A percentile compares a stretch with the other conserved stretches of the same genome.
Evolutionary conservation across 805 yeast genomes (phyloP).

Genomic region (Ogataea wickerhamii): DNA sequence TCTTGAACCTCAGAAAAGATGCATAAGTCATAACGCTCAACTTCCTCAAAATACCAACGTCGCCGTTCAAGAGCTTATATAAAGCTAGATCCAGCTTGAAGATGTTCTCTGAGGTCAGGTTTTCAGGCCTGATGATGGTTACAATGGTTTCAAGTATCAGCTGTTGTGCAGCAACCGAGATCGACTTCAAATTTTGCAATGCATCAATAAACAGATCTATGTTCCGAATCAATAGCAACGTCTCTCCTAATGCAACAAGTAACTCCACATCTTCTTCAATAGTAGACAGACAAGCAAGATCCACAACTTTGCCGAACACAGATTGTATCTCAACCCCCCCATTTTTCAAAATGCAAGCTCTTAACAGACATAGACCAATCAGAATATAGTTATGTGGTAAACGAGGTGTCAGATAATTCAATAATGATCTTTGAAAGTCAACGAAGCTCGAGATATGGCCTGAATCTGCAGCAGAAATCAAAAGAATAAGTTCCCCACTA

Average conservation of each 20-base stretch:
- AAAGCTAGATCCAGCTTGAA: constrained; percentile 34
- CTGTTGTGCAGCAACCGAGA: constrained; percentile 23
- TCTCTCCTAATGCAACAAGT: constrained; percentile 32
- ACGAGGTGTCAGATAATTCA: constrained; percentile 9
- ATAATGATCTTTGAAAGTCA: constrained; percentile 10
- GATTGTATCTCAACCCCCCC: constrained; percentile 3
- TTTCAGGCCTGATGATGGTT: constrained; percentile 7
- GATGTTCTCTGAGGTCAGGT: constrained; percentile 21
- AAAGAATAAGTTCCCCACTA: constrained; percentile 11
- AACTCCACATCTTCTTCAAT: constrained; percentile 15
- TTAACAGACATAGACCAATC: constrained; percentile 13
- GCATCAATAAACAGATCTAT: constrained; percentile 39
- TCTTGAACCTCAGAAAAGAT: constrained; percentile 18
- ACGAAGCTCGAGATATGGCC: constrained; percentile 5
- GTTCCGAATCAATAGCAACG: constrained; percentile 34
- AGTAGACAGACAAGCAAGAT: constrained; percentile 7
- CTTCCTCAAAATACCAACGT: constrained; percentile 37
- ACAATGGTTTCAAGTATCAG: constrained; percentile 15
- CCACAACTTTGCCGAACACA: constrained; percentile 17
- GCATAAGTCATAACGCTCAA: constrained; percentile 39
- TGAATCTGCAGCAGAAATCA: constrained; percentile 10
- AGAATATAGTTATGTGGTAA: constrained; percentile 9
- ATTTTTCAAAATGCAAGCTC: constrained; percentile 16
- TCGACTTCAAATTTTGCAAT: constrained; percentile 8
- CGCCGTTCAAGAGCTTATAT: constrained; percentile 28